A percentile compares a stretch with the other conserved stretches of the same genome.
These are phyloP conservation scores for Pigoraptor vietnamica DNA, from an alignment of 78 protist species.

Conservation along the genomic window DNA sequence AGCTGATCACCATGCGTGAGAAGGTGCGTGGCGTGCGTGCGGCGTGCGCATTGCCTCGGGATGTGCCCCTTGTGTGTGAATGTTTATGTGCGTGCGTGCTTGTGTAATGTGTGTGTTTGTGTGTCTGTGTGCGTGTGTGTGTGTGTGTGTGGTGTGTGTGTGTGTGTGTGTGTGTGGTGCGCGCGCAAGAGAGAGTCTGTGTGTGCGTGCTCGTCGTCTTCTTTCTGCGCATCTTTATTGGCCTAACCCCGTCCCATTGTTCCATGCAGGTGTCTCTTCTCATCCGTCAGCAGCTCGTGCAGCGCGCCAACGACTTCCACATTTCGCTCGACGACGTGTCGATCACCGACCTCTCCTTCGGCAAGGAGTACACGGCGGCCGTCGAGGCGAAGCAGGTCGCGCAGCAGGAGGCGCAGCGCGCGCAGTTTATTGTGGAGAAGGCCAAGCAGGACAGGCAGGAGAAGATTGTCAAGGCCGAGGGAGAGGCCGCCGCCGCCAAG, in stretches of 20 bases:
- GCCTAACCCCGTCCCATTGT: neutral
- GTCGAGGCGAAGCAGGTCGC: conserved; percentile 90
- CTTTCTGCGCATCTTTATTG: too few relatives aligned
- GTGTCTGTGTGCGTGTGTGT: neutral
- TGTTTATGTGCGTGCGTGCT: too few relatives aligned
- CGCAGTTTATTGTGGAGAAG: conserved; percentile 84
- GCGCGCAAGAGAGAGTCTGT: too few relatives aligned
- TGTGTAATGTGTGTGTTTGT: neutral
- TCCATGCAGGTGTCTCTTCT: conserved; percentile 32
- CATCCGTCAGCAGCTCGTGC: conserved; percentile 50
- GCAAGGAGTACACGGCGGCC: conserved; percentile 86
- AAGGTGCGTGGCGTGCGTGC: neutral
- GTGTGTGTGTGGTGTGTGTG: neutral
- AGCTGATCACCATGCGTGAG: conserved; percentile 89
- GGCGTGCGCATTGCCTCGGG: neutral
- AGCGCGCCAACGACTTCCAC: conserved; percentile 82
- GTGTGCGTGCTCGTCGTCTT: too few relatives aligned
- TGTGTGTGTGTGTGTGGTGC: neutral
- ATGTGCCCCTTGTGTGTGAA: too few relatives aligned
- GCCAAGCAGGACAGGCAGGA: conserved; percentile 85
- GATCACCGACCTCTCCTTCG: conserved; percentile 82
- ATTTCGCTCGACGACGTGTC: conserved; percentile 88
- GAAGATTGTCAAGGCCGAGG: conserved; percentile 86
- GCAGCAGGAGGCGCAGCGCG: conserved; percentile 93
- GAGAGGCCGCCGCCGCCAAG: conserved; percentile 90